Evolutionary conservation across 2,329 filamentous ascomycete species (phyloP).

Genomic region (Colletotrichum siamense): DNA sequence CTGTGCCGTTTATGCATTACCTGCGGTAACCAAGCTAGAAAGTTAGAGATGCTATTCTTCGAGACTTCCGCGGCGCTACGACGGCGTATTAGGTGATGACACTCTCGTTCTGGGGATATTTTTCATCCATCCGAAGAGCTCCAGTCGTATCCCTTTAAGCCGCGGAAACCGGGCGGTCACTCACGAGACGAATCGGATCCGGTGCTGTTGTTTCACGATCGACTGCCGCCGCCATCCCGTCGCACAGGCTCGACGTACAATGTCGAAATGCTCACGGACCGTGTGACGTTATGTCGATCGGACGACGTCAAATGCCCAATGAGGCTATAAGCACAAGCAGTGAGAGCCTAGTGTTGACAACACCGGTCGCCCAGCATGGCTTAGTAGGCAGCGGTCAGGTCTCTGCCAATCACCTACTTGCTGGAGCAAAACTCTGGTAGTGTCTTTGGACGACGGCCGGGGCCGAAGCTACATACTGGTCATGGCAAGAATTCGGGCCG

Average conservation of each 20-base stretch:
- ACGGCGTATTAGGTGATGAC: background rate
- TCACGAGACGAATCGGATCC: background rate
- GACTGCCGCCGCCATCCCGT: background rate
- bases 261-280: background rate
- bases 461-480: background rate
- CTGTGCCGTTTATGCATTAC: background rate
- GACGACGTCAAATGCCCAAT: background rate
- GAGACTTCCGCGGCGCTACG: background rate
- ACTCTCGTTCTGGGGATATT: background rate
- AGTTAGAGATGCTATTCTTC: background rate
- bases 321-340: background rate
- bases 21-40: background rate
- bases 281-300: background rate
- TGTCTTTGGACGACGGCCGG: background rate
- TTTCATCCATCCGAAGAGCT: background rate
- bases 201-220: background rate
- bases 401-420: background rate
- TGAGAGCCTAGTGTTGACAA: background rate
- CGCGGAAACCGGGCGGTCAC: background rate
- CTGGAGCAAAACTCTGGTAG: background rate
- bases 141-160: background rate
- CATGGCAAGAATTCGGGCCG: background rate
- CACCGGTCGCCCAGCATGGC: background rate
- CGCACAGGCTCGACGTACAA: background rate
- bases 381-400: background rate